A percentile compares a stretch with the other conserved stretches of the same genome.
Evolutionary conservation across 169 alveolate species (phyloP).

Genomic region (Plasmodium sp.): DNA sequence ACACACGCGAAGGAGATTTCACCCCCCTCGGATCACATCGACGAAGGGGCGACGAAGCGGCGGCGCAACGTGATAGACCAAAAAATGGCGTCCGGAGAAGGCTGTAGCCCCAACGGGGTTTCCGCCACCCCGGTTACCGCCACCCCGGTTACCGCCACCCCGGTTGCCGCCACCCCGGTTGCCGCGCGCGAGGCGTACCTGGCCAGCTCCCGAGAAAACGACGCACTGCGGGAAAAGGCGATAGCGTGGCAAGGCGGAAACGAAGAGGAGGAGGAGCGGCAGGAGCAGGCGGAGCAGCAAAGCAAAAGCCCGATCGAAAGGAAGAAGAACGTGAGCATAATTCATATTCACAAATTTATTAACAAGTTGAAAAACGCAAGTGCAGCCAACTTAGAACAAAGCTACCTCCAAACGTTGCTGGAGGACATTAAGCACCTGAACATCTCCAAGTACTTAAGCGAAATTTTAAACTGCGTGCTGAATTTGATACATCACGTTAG

Average conservation of each 20-base stretch:
- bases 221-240: constrained; percentile 2
- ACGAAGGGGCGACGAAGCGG: too few relatives aligned
- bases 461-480: constrained; percentile 26
- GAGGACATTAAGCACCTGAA: constrained; percentile 51
- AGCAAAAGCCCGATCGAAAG: neutral
- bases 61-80: too few relatives aligned
- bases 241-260: neutral
- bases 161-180: neutral
- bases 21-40: too few relatives aligned
- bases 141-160: too few relatives aligned
- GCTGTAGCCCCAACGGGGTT: neutral
- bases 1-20: too few relatives aligned
- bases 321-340: constrained; percentile 43
- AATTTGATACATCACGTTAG: constrained; percentile 19
- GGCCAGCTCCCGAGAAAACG: constrained; percentile 8
- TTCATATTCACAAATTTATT: constrained; percentile 63
- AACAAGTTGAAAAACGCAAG: constrained; percentile 48
- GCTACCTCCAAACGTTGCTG: constrained; percentile 3
- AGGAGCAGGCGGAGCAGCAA: neutral
- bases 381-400: constrained; percentile 21
- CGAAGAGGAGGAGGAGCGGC: too few relatives aligned
- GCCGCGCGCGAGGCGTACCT: neutral
- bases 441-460: constrained; percentile 51
- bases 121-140: neutral
- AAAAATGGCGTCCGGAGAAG: neutral